These are phyloP conservation scores for Tricholomella constricta DNA, from an alignment of 768 basidiomycete genomes.

Conservation along the genomic window DNA sequence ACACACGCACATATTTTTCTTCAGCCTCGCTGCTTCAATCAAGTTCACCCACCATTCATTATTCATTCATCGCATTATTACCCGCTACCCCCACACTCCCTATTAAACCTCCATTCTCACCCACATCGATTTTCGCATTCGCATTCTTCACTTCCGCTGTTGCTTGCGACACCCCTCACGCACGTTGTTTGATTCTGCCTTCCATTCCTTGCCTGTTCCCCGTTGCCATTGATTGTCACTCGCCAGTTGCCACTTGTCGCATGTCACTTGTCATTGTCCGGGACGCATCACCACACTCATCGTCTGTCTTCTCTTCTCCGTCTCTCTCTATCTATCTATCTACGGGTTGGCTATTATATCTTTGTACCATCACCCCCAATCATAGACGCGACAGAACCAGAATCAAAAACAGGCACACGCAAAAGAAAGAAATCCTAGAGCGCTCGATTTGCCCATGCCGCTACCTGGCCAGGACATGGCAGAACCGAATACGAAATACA, in stretches of 20 bases:
- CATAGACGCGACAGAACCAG: constrained; percentile 20
- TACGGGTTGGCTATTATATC: constrained; percentile 21
- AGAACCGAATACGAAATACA: no score
- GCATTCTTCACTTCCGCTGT: constrained; percentile 4
- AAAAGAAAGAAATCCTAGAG: no score
- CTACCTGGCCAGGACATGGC: no score
- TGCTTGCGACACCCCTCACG: constrained; percentile 14
- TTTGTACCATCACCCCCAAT: constrained; percentile 21
- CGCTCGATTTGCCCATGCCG: no score
- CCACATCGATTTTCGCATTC: constrained; percentile 5
- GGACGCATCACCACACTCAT: constrained; percentile 4
- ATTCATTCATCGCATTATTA: constrained; percentile 9
- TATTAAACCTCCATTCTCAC: constrained; percentile 8
- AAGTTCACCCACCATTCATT: constrained; percentile 9
- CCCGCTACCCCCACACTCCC: constrained; percentile 10
- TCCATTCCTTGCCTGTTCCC: constrained; percentile 6
- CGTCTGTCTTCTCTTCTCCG: constrained; percentile 2
- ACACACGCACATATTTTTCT: neutral
- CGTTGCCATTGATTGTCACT: neutral
- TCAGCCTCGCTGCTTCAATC: constrained; percentile 1
- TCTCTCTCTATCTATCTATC: constrained; percentile 17
- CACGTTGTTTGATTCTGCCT: constrained; percentile 3
- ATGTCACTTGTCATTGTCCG: constrained; percentile 10
- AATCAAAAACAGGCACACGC: neutral
- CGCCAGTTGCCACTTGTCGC: constrained; percentile 4